These are phyloP conservation scores for Fagopyrum esculentum DNA, from an alignment of 148 eudicot genomes.

Conservation along the genomic window DNA sequence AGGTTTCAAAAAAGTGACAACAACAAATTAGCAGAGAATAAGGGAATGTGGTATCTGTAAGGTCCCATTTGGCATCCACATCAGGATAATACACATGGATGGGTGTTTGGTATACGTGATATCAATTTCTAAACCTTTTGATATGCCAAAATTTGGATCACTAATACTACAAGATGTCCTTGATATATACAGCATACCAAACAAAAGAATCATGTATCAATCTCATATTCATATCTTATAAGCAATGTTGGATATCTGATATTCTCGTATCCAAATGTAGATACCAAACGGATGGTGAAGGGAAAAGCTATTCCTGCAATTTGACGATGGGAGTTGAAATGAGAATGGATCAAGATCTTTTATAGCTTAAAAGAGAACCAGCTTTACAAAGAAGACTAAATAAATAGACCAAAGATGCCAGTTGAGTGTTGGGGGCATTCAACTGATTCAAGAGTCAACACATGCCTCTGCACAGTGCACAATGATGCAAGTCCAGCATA, in stretches of 20 bases:
- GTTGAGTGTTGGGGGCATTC: neutral
- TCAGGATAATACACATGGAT: no score
- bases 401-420: neutral
- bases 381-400: neutral
- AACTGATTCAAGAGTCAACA: neutral
- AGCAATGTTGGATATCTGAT: no score
- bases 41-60: neutral
- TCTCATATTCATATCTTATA: no score
- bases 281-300: no score
- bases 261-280: no score
- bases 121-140: no score
- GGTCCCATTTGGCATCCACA: neutral
- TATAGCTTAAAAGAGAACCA: neutral
- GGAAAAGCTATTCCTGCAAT: neutral
- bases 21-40: neutral
- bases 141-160: no score
- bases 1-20: no score
- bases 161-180: no score
- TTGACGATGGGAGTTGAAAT: neutral
- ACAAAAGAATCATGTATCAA: no score
- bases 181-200: no score
- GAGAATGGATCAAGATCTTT: neutral
- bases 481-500: neutral
- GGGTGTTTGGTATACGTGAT: no score
- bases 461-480: neutral